A percentile compares a stretch with the other conserved stretches of the same genome.
These are phyloP conservation scores for Phytopythium vexans DNA, from an alignment of 352 stramenopile species.

Conservation along the genomic window DNA sequence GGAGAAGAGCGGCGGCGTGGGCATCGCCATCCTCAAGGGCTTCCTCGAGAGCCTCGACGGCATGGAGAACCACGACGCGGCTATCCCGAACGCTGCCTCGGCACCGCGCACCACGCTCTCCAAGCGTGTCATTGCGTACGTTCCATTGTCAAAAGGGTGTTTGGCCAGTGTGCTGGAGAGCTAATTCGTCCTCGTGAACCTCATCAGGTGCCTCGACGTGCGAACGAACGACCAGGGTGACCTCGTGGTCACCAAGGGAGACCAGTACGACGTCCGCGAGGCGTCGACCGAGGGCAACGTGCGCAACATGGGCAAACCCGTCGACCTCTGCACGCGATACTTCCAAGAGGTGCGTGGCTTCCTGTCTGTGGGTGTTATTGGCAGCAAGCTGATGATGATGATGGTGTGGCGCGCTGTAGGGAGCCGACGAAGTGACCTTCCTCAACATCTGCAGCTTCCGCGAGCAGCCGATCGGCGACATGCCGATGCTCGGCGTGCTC, in stretches of 20 bases:
- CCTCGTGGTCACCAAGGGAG: constrained; percentile 98
- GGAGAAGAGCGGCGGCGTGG: constrained; percentile 94
- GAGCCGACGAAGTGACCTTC: constrained; percentile 97
- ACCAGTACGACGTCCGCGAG: constrained; percentile 99
- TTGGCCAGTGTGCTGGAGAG: not conserved
- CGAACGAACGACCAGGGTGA: constrained; percentile 95
- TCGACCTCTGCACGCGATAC: constrained; percentile 93
- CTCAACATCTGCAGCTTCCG: constrained; percentile 99
- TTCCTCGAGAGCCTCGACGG: constrained; percentile 85
- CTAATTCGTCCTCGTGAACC: not conserved
- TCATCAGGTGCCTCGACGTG: constrained; percentile 92
- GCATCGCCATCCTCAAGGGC: constrained; percentile 90
- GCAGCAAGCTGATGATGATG: not conserved
- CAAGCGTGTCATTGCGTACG: constrained; percentile 94
- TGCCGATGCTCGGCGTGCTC: constrained; percentile 96
- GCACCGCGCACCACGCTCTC: constrained; percentile 73
- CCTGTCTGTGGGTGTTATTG: no score
- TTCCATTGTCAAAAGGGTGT: constrained; percentile 4
- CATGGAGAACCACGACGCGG: constrained; percentile 44
- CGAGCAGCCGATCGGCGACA: constrained; percentile 94
- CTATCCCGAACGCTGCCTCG: constrained; percentile 23
- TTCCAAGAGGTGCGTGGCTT: constrained; percentile 78
- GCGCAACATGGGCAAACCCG: constrained; percentile 97
- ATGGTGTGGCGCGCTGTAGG: constrained; percentile 1
- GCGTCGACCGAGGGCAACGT: constrained; percentile 78